phyloP scores from a whole-genome alignment of 371 early-diverging fungal genomes.

The Mortierella sp. region DNA sequence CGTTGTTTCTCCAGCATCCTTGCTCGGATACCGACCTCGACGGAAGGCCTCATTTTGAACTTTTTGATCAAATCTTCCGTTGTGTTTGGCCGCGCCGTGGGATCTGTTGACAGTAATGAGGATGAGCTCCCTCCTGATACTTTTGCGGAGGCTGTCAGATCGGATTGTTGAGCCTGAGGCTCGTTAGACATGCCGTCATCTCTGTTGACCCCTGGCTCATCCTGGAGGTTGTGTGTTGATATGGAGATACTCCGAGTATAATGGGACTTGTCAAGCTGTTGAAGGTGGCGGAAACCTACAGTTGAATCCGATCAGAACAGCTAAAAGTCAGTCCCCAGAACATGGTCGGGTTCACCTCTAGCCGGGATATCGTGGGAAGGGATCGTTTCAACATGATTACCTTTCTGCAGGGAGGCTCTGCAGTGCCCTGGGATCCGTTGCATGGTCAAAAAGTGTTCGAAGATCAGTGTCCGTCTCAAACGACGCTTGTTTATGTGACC shows the following conservation, averaged over 20 bases:
- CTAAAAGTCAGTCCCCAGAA: too few relatives aligned
- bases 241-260: neutral
- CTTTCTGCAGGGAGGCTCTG: neutral
- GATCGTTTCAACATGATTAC: neutral
- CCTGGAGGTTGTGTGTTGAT: constrained; percentile 2
- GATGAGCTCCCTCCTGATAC: neutral
- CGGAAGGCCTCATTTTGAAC: constrained; percentile 42
- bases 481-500: too few relatives aligned
- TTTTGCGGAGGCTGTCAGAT: neutral
- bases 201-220: neutral
- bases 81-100: neutral
- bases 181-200: constrained; percentile 5
- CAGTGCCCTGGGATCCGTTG: neutral
- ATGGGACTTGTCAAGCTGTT: neutral
- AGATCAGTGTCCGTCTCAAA: too few relatives aligned
- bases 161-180: neutral
- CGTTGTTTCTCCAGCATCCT: constrained; percentile 24
- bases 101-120: too few relatives aligned
- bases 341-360: too few relatives aligned
- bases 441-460: neutral
- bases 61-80: constrained; percentile 36
- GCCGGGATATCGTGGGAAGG: too few relatives aligned
- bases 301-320: too few relatives aligned
- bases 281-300: neutral
- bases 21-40: constrained; percentile 46